Conservation (phyloP, 1,284 basidiomycete species). For the Ceratobasidium sp. region DNA sequence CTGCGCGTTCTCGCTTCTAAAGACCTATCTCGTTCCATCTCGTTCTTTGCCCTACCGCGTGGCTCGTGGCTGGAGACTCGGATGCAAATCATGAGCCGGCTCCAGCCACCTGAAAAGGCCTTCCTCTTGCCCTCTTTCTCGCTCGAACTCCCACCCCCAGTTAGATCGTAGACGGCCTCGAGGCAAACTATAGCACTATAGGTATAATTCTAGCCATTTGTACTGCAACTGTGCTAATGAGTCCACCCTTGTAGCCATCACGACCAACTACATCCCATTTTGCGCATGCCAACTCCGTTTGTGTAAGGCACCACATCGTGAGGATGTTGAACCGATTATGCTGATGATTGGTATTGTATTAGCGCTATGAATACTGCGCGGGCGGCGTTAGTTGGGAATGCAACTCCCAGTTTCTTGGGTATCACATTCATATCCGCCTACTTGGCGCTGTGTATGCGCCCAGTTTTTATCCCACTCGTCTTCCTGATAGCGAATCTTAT, state of each 20-base stretch:
- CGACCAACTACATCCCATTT: too few relatives aligned
- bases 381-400: neutral
- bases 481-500: constrained; percentile 29
- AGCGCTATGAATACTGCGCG: neutral
- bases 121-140: neutral
- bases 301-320: too few relatives aligned
- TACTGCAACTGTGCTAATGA: too few relatives aligned
- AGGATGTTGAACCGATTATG: too few relatives aligned
- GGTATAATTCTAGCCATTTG: too few relatives aligned
- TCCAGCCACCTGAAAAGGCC: constrained; percentile 10
- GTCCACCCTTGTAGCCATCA: too few relatives aligned
- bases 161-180: too few relatives aligned
- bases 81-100: constrained; percentile 10
- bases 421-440: constrained; percentile 7
- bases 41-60: neutral
- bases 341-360: too few relatives aligned
- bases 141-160: neutral
- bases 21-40: constrained; percentile 22
- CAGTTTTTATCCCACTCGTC: constrained; percentile 32
- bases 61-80: constrained; percentile 24
- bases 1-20: constrained; percentile 32
- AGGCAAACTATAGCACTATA: too few relatives aligned
- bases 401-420: constrained; percentile 15
- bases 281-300: too few relatives aligned
- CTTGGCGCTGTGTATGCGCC: constrained; percentile 41